These are phyloP conservation scores for Zygoascus biomembranicola DNA, from an alignment of 805 yeast species.

Conservation along the genomic window DNA sequence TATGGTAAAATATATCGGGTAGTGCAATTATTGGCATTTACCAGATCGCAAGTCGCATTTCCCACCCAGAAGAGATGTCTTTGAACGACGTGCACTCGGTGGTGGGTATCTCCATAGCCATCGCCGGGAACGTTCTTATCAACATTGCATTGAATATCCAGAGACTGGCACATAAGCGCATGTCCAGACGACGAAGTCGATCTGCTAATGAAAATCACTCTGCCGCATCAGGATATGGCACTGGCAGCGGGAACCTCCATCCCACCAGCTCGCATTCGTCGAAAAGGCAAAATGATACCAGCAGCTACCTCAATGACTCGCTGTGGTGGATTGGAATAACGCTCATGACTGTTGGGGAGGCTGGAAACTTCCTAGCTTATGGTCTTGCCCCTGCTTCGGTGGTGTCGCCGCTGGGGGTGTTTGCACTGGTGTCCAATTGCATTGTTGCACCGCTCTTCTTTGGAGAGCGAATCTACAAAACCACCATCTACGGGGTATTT, in stretches of 20 bases:
- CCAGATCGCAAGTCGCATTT: too few species aligned
- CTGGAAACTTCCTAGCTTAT: slow-evolving; percentile 41
- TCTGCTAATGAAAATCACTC: neutral
- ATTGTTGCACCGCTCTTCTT: slow-evolving; percentile 42
- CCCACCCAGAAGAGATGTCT: neutral
- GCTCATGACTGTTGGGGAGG: slow-evolving; percentile 38
- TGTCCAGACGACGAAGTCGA: slow-evolving; percentile 15
- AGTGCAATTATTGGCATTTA: too few species aligned
- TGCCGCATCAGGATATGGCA: neutral
- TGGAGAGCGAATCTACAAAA: slow-evolving; percentile 30
- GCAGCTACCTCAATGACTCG: slow-evolving; percentile 15
- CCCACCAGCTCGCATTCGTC: neutral
- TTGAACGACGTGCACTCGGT: neutral
- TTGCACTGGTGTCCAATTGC: slow-evolving; percentile 40
- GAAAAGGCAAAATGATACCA: slow-evolving; percentile 8
- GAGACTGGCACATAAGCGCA: slow-evolving; percentile 31
- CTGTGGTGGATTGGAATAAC: slow-evolving; percentile 38
- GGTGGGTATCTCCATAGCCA: slow-evolving; percentile 30
- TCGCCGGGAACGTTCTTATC: slow-evolving; percentile 32
- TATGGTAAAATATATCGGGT: too few species aligned
- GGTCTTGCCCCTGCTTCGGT: slow-evolving; percentile 42
- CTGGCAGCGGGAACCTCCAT: neutral
- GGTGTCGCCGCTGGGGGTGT: slow-evolving; percentile 44
- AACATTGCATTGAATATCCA: slow-evolving; percentile 35
- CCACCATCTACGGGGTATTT: slow-evolving; percentile 34